Evolutionary conservation across 495 filamentous ascomycete species (phyloP), one percentile per base, ranked within the genome.

Genomic region (Astrocystis sublimbata): DNA sequence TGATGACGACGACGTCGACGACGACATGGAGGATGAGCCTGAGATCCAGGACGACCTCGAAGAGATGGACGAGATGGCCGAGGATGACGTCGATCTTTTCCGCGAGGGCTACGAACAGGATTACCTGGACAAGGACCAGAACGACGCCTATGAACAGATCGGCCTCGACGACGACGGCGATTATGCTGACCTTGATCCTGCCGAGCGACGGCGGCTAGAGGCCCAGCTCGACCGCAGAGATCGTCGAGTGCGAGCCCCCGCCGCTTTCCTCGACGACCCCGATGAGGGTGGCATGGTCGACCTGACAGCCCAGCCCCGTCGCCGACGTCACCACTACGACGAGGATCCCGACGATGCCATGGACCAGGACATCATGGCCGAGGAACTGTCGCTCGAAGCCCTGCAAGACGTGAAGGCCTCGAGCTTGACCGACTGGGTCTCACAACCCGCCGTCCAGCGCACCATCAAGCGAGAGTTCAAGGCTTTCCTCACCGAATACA

Each of bases 391-490:
- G 1, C 84, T 98, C 13, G 93, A 98, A 78, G 91, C 91, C 15
- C 76, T 99, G 53, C 85, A 89, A 61, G 96, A 99, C 72, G 88
- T 98, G 60, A 99, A 99, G 74, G 93, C 96, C 19, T 83, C 91
- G 7, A 94, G 89, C 66, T 79, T 96, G 66, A 92, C 91, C 15
- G 96, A 99, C 64, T 99, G 96, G 96, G 87, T 99, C 35, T 85
- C 90, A 10, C 89, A 92, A 69, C 91, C 91, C 2, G 87, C 93
- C 30, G 96, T 98, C 6, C 88, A 96, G 70, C 88, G 91, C 67
- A 93, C 92, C 8, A 93, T 99, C 73, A 92, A 92, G 67, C 83
- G 92, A 65, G 93, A 98, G 73, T 99, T 99, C 85, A 96, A 94
- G 75, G 88, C 91, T 10, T 99, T 99, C 81, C 78, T 99, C 64